Evolutionary conservation across 345 rosid species (phyloP).

Genomic region (Gossypium anomalum): DNA sequence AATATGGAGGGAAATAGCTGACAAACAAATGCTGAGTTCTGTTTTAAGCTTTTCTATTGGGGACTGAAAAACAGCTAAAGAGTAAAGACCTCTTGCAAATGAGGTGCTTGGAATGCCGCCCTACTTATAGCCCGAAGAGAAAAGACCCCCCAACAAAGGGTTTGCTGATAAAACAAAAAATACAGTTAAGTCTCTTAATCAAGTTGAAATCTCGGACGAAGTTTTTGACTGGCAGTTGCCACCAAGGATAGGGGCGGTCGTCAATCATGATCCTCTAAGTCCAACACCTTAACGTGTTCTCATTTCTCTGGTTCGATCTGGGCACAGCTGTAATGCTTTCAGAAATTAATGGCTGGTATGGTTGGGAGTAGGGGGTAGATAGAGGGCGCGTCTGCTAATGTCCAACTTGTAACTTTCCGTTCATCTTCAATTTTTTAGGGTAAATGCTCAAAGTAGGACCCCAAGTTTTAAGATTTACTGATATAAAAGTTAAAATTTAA

Average conservation of each 20-base stretch:
- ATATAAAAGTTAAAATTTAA: too few species aligned
- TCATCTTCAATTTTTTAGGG: not conserved
- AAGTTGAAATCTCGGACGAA: not conserved
- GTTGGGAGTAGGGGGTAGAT: conserved; percentile 18
- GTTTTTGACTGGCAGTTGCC: not conserved
- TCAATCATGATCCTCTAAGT: not conserved
- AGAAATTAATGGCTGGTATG: conserved; percentile 19
- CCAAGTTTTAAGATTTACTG: too few species aligned
- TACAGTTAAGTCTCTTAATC: conserved; percentile 7
- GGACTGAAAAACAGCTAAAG: not conserved
- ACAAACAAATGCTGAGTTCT: not conserved
- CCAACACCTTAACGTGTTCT: not conserved
- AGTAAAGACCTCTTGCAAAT: not conserved
- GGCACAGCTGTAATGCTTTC: conserved; percentile 23
- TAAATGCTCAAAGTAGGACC: too few species aligned
- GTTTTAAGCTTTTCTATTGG: not conserved
- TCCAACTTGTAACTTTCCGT: too few species aligned
- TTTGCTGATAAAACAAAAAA: not conserved
- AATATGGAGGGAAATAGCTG: not conserved
- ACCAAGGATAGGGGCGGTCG: not conserved
- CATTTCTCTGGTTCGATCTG: not conserved
- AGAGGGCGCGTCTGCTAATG: not conserved
- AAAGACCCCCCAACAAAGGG: not conserved
- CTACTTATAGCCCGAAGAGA: not conserved
- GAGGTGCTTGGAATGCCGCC: not conserved